Base-by-base conservation (phyloP, 2,329 filamentous ascomycete species). In the Cytospora piceae region DNA sequence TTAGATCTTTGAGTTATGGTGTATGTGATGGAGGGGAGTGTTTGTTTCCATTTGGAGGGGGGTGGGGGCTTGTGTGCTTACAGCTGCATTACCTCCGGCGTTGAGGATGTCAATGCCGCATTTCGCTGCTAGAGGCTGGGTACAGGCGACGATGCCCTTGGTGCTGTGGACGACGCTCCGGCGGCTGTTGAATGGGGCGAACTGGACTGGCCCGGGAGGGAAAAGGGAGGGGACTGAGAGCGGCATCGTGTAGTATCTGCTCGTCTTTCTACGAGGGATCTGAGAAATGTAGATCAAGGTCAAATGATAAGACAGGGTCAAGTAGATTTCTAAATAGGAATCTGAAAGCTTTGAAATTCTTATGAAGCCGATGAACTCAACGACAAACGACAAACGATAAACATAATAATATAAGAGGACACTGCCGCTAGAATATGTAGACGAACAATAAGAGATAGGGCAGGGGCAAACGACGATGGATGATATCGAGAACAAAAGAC, bases 141-240 rank as follows among this genome's bases (percentile, higher is more conserved):
- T 91, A 75, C 91, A 96, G 14, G 94, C 86, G 57, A 98, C 91
- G 65, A 98, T 97, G 55, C 93, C 94, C 73, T 94, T 90, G 6
- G 91, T 94, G 76, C 93, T 97, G 76, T 98, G 94, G 15, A 98
- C 92, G 15, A 96, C 93, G 72, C 94, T 97, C 69, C 95, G 84
- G 49, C 94, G 87, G 71, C 93, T 96, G 12, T 91, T 78, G 74
- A 92, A 94, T 68, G 85, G 84, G 68, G 83, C 80, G 72, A 92
- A 88, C 64, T 81, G 78, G 58, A 74, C 74, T 61, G 81, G 78
- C 27, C 77, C 73, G 58, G 79, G 77, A 68, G 80, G 79, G 71
- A 80, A 84, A 14, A 85, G 70, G 31, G 83, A 82, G 0, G 78
- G 72, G 1, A 77, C 82, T 2, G 80, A 74, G 63, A 82, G 79